These are phyloP conservation scores for Cafeteria roenbergensis DNA, from an alignment of 108 stramenopile genomes.

Conservation along the genomic window DNA sequence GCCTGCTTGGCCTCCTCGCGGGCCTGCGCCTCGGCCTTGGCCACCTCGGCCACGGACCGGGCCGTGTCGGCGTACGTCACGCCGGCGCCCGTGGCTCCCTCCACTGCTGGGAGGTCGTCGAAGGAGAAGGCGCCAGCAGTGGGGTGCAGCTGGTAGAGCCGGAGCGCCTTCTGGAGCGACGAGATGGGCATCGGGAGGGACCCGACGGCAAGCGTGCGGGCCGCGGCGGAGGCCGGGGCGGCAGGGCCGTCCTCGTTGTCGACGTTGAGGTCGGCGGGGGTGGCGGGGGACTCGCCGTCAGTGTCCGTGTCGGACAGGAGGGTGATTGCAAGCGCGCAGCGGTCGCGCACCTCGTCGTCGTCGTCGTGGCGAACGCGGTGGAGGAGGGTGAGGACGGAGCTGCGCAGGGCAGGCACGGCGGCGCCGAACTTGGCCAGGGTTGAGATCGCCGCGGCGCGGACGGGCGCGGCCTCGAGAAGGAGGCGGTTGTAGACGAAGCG, in stretches of 20 bases:
- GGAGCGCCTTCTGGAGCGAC: constrained; percentile 60
- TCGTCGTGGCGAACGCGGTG: constrained; percentile 67
- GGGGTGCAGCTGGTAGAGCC: constrained; percentile 54
- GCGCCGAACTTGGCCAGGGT: constrained; percentile 75
- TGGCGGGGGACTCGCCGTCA: no score
- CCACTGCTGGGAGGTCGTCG: constrained; percentile 56
- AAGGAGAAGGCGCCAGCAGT: constrained; percentile 51
- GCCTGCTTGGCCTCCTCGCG: constrained; percentile 22
- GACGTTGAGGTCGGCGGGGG: no score
- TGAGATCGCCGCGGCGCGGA: constrained; percentile 77
- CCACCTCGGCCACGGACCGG: background rate
- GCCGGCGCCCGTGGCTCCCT: constrained; percentile 43
- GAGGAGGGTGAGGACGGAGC: constrained; percentile 60
- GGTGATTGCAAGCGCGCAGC: constrained; percentile 58
- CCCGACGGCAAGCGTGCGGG: constrained; percentile 54
- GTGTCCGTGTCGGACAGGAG: constrained; percentile 38
- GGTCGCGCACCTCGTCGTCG: constrained; percentile 86
- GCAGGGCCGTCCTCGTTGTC: constrained; percentile 43
- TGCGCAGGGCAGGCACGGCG: constrained; percentile 57
- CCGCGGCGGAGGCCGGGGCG: constrained; percentile 38
- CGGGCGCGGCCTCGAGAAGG: constrained; percentile 76
- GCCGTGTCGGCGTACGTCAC: constrained; percentile 17
- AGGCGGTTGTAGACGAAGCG: constrained; percentile 93
- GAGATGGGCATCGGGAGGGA: constrained; percentile 66
- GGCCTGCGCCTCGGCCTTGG: constrained; percentile 21